These are phyloP conservation scores for Solanum acaule DNA, from an alignment of 257 asterid species.

Conservation along the genomic window DNA sequence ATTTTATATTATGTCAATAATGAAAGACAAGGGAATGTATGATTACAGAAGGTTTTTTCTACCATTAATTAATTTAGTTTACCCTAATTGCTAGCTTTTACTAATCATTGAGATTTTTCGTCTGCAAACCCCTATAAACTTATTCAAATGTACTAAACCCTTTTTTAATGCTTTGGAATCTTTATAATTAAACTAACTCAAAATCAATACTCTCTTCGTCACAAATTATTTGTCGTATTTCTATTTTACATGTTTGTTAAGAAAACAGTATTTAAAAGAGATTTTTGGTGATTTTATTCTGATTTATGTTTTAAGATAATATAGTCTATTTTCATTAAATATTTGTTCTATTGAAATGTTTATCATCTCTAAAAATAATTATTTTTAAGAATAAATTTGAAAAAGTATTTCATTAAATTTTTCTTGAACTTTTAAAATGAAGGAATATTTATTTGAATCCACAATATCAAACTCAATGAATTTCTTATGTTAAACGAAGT, in stretches of 20 bases:
- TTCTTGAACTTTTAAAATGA: background rate
- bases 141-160: background rate
- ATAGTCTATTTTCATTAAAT: background rate
- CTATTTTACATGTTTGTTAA: background rate
- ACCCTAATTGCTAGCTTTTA: conserved; percentile 4
- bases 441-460: background rate
- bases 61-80: conserved; percentile 19
- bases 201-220: background rate
- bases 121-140: conserved; percentile 3
- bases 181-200: background rate
- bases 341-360: background rate
- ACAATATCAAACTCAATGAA: conserved; percentile 2
- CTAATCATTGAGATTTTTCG: conserved; percentile 9
- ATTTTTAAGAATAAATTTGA: background rate
- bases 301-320: background rate
- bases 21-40: conserved; percentile 22
- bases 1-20: conserved; percentile 4
- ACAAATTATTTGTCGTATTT: background rate
- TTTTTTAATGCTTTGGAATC: conserved; percentile 8
- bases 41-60: conserved; percentile 2
- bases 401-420: background rate
- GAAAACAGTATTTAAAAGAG: background rate
- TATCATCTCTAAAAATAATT: background rate
- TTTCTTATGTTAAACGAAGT: background rate
- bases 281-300: background rate